Base-by-base conservation (phyloP, 371 early-diverging fungal species). In the Mucor circinelloides region DNA sequence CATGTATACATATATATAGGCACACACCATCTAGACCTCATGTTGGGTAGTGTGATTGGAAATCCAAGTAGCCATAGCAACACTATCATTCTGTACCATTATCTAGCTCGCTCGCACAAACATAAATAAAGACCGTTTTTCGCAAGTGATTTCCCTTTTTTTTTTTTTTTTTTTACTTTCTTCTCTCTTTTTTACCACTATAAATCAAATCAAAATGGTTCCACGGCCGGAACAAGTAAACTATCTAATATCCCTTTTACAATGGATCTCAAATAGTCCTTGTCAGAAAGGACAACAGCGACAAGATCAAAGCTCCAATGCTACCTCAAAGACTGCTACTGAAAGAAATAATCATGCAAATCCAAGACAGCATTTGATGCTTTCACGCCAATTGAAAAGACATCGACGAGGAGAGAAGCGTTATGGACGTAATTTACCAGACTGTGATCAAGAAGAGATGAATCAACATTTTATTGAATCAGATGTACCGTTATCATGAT, bases 301-400 rank as follows among this genome's bases (percentile, higher is more conserved):
- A 25, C 48, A 48, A 48, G 21, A 48, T 0, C 36, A 36, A 36
- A 36, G 36, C 36, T 36, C 36, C 36, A 10, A 36, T 36, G 36
- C 36, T 28, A 17, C 56, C 30, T n/a, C 31, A 31, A 32, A 62
- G 6, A n/a, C 27, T 19, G 36, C 28, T 15, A 13, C 36, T 36
- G 36, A 36, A 13, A 36, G 13, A 36, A 36, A 36, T 36, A n/a
- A 60, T 34, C 66, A 58, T 58, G 34, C 63, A 40, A 71, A 71
- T 27, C 71, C 71, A 38, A 55, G 71, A 61, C 67, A 66, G 32
- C 66, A 66, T 42, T 57, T 71, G 13, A 25, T 71, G 30, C 58
- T 40, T 19, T 30, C 54, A 42, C 62, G 71, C n/a, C 63, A 63
- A n/a, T 63, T 71, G 28, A 57, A 62, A 19, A 55, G 71, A 66